Evolutionary conservation across 148 eudicot genomes (phyloP), one percentile per base, ranked within the genome.

Genomic region (Dysphania ambrosioides): DNA sequence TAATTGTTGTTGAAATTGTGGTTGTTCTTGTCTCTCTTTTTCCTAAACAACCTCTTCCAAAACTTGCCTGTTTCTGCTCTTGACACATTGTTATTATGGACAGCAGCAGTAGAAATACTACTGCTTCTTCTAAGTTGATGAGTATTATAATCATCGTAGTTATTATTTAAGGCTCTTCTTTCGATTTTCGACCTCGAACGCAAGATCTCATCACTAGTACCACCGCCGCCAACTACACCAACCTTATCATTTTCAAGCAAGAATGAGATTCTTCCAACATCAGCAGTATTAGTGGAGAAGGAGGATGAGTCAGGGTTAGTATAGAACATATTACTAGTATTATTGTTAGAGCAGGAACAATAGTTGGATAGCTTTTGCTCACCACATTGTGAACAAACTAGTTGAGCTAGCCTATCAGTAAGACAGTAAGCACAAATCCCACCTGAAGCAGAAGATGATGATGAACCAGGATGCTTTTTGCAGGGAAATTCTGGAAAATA

Each of bases 341-440:
- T 53, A 19, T 9, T 42, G 61, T 81, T 86, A 47, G 93, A 83
- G 78, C 97, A 89, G 6, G 58, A 53, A 53, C 58, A 53, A n/a
- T 53, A 53, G 2, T 86, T 41, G 2, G 90, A 89, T 41, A 85
- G 78, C 12, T 88, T 77, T 30, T 83, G 93, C 44, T 94, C 96
- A 0, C 97, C 97, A 44, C 98, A 94, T 49, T 85, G 87, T 26
- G 93, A 86, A 65, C 98, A 94, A 9, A 94, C 86, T 15, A 94
- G 81, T 26, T 86, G 87, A 51, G 81, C 61, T 4, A 94, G 80
- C 40, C 87, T 83, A 44, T 94, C 98, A 26, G 86, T 90, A 13
- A 94, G 86, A 70, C 98, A 94, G 70, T 77, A 63, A 18, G 98
- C 88, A 66, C 97, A 94, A 66, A 94, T 85, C 56, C 98, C 98